Evolutionary conservation across 1,284 basidiomycete genomes (phyloP), one percentile per base, ranked within the genome.

Genomic region (Amylostereum chailletii): DNA sequence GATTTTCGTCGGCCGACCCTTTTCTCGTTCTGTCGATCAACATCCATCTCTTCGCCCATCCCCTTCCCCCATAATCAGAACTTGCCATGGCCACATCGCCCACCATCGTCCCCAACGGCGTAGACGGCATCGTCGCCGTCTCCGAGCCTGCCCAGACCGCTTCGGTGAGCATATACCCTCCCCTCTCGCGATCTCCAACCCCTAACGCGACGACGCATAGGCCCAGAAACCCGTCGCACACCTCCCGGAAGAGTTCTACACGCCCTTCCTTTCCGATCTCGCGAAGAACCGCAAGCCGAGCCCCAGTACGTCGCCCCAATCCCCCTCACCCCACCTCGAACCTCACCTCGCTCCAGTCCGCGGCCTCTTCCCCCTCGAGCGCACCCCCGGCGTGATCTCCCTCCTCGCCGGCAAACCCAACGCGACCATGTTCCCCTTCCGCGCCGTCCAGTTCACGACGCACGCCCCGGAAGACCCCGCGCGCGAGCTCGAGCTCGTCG

Each of bases 371-470:
- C 89, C 84, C 0, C 74, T 92, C 42, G 94, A 97, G 66, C 68
- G 69, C 26, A 74, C 69, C 1, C 90, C 91, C 0, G 90, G 88
- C 3, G 69, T 95, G 55, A 85, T 97, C 50, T 94, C 91, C 11
- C 75, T 96, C 51, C 78, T 93, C n/a, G 83, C 84, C 0, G 86
- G 86, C 41, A 89, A 89, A 67, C 95, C 95, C 30, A 95, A 95
- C 62, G 78, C 86, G n/a, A 69, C 75, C 3, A 90, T 90, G 11
- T 98, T 97, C 69, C 94, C 94, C 1, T 87, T 98, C 65, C 81
- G 83, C 5, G 81, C 81, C 1, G 67, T 96, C 55, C 79, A 75
- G 44, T 75, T 89, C 60, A 77, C 58, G 32, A 57, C 63, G n/a
- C 71, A 72, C 19, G 74, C 59, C 5, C 82, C 77, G 1, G 66